These are phyloP conservation scores for Botrytis tulipae DNA, from an alignment of 2,329 filamentous ascomycete species.

Conservation along the genomic window DNA sequence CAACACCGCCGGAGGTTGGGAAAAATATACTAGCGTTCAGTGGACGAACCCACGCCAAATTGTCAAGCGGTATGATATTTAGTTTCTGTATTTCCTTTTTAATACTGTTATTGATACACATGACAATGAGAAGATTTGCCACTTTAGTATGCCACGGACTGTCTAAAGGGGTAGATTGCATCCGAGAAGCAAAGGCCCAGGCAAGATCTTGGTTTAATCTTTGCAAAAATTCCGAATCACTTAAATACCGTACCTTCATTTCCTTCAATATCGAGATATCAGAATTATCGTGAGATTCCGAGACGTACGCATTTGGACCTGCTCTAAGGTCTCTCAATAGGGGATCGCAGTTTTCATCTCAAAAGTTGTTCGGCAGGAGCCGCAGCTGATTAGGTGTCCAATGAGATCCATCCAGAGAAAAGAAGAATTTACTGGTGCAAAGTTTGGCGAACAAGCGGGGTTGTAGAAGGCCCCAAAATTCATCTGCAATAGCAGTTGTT, in stretches of 20 bases:
- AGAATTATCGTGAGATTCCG: not conserved
- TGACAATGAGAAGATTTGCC: not conserved
- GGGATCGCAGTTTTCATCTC: not conserved
- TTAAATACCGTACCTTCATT: not conserved
- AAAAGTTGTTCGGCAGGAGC: fast-evolving
- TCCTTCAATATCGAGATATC: not conserved
- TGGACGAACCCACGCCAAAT: not conserved
- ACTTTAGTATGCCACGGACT: not conserved
- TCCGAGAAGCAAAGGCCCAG: not conserved
- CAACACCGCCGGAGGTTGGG: not conserved
- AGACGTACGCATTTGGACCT: not conserved
- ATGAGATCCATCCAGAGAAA: not conserved
- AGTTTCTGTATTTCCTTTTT: not conserved
- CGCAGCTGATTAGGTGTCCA: not conserved
- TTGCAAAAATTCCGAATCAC: not conserved
- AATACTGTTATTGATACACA: fast-evolving
- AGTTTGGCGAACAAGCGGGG: not conserved
- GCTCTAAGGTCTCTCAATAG: fast-evolving
- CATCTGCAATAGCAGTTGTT: not conserved
- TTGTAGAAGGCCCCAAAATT: not conserved
- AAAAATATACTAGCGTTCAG: not conserved
- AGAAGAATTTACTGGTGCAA: not conserved
- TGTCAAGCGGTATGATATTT: not conserved
- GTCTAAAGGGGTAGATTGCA: not conserved
- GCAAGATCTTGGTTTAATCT: not conserved